Evolutionary conservation across 2,329 filamentous ascomycete species (phyloP).

Genomic region (Rutstroemia sp.): DNA sequence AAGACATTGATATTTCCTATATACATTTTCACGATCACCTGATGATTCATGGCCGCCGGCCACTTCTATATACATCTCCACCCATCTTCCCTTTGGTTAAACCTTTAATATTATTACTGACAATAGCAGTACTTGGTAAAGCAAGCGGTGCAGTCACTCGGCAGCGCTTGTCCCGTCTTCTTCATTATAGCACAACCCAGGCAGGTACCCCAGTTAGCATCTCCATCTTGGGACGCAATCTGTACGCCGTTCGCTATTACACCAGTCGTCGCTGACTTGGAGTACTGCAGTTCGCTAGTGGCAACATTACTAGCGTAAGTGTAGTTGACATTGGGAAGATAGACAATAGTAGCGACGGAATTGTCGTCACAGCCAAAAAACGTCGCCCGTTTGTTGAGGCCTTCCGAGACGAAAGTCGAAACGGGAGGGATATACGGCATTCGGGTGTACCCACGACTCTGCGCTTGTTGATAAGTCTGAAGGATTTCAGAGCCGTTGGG

Average conservation of each 20-base stretch:
- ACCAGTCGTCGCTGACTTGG: slow-evolving; percentile 28
- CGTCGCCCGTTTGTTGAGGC: slow-evolving; percentile 20
- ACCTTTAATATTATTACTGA: background rate
- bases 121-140: slow-evolving; percentile 35
- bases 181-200: slow-evolving; percentile 36
- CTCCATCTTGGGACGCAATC: slow-evolving; percentile 32
- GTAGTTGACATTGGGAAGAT: slow-evolving; percentile 37
- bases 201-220: slow-evolving; percentile 32
- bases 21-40: too few relatives aligned
- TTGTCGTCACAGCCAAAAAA: slow-evolving; percentile 38
- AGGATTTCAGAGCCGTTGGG: slow-evolving; percentile 38
- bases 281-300: slow-evolving; percentile 31
- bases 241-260: slow-evolving; percentile 36
- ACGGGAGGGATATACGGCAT: slow-evolving; percentile 39
- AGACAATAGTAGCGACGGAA: slow-evolving; percentile 20
- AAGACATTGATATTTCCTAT: too few relatives aligned
- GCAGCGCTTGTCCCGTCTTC: slow-evolving; percentile 28
- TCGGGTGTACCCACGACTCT: slow-evolving; percentile 23
- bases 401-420: slow-evolving; percentile 30
- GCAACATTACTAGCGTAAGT: slow-evolving; percentile 29
- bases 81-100: background rate
- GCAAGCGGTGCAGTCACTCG: slow-evolving; percentile 32
- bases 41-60: too few relatives aligned
- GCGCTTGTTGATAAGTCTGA: slow-evolving; percentile 22
- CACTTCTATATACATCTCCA: background rate